phyloP scores from a whole-genome alignment of 768 basidiomycete species.

The Chalciporus pseudorubinellus region DNA sequence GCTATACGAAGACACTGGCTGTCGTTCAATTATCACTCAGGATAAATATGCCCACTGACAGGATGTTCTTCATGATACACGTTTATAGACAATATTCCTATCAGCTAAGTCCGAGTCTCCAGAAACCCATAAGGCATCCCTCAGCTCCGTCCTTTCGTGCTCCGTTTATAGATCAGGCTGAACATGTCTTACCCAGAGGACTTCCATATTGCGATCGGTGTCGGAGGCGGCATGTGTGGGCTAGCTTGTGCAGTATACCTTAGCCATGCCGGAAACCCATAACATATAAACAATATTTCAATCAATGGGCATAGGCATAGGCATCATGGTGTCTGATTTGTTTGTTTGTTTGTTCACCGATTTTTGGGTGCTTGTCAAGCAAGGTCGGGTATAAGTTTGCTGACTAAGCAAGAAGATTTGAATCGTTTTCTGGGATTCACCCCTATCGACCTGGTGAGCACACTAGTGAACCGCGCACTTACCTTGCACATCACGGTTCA shows the following conservation, averaged over 20 bases:
- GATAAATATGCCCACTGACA: too few species aligned
- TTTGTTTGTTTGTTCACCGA: too few species aligned
- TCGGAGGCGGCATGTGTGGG: slow-evolving; percentile 57
- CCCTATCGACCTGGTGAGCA: slow-evolving; percentile 3
- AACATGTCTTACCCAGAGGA: slow-evolving; percentile 30
- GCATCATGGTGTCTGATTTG: too few species aligned
- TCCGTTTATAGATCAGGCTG: background rate
- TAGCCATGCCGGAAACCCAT: too few species aligned
- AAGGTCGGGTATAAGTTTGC: too few species aligned
- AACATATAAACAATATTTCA: too few species aligned
- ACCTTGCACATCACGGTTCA: slow-evolving; percentile 9
- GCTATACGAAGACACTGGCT: too few species aligned
- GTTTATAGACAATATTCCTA: background rate
- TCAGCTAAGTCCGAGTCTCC: background rate
- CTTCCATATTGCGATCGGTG: slow-evolving; percentile 49
- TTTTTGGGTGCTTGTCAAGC: too few species aligned
- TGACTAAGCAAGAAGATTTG: too few species aligned
- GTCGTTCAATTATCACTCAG: too few species aligned
- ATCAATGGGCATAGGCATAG: too few species aligned
- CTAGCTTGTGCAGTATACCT: slow-evolving; percentile 50
- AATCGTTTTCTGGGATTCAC: background rate
- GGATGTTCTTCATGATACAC: background rate
- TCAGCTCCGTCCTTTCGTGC: too few species aligned
- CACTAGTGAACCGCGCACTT: slow-evolving; percentile 2
- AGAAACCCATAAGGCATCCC: background rate